Percentiles rank a stretch among this genome's conserved stretches.
Evolutionary conservation across 441 rosid genomes (phyloP).

Genomic region (Eutrema salsugineum): DNA sequence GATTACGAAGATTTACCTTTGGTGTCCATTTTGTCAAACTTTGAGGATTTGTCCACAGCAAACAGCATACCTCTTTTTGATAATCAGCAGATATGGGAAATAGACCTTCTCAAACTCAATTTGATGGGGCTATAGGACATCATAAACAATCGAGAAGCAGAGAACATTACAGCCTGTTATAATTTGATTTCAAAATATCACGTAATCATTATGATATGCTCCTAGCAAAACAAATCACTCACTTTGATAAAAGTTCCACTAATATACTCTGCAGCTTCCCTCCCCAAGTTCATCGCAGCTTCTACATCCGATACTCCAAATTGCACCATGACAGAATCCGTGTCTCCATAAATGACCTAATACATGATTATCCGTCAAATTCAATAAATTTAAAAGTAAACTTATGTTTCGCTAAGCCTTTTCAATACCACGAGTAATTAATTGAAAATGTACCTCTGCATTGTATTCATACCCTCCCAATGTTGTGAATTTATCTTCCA

Average conservation of each 20-base stretch:
- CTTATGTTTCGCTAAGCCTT: conserved; percentile 5
- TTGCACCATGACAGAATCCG: conserved; percentile 99
- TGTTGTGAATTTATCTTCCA: conserved; percentile 84
- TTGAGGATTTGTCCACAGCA: conserved; percentile 82
- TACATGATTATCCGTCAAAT: conserved; percentile 16
- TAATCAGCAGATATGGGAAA: conserved; percentile 88
- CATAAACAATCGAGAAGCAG: conserved; percentile 20
- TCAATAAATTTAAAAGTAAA: neutral
- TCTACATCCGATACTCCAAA: conserved; percentile 82
- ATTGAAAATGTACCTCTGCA: conserved; percentile 69
- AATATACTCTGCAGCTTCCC: conserved; percentile 91
- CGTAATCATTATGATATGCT: neutral
- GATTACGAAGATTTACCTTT: conserved; percentile 56
- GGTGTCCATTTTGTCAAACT: conserved; percentile 96
- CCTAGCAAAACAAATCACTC: conserved; percentile 22
- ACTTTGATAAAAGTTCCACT: conserved; percentile 89
- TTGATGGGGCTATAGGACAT: conserved; percentile 78
- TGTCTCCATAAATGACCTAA: conserved; percentile 97
- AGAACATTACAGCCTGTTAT: conserved; percentile 1
- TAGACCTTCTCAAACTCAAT: conserved; percentile 97
- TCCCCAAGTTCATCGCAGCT: conserved; percentile 88
- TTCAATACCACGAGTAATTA: conserved; percentile 2
- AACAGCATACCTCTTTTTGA: conserved; percentile 99
- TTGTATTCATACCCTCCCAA: conserved; percentile 75
- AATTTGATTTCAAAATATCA: conserved; percentile 1